phyloP scores from a whole-genome alignment of 805 yeast genomes.

The Torulaspora gathmanii region DNA sequence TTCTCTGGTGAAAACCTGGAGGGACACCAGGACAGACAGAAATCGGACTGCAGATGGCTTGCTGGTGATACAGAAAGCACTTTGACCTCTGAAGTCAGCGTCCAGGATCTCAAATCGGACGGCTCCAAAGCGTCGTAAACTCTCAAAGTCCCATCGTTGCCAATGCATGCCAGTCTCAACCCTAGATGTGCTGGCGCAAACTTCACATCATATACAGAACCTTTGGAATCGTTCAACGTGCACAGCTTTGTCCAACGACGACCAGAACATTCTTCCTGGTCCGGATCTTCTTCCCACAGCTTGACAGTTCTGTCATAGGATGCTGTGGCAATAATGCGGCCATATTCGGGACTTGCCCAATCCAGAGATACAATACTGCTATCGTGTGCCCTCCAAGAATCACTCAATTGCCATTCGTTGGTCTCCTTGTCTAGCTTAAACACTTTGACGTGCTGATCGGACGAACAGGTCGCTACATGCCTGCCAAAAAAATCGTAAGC shows the following conservation, averaged over 20 bases:
- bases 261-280: slow-evolving; percentile 71
- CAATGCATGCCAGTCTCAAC: slow-evolving; percentile 76
- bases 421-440: slow-evolving; percentile 67
- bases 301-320: slow-evolving; percentile 87
- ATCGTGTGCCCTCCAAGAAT: slow-evolving; percentile 95
- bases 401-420: slow-evolving; percentile 77
- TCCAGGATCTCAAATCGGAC: slow-evolving; percentile 80
- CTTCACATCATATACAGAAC: slow-evolving; percentile 83
- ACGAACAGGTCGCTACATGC: slow-evolving; percentile 88
- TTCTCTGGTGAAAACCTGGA: slow-evolving; percentile 77
- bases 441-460: slow-evolving; percentile 89
- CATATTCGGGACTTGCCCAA: slow-evolving; percentile 95
- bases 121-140: slow-evolving; percentile 89
- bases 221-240: slow-evolving; percentile 78
- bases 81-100: slow-evolving; percentile 63
- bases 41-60: slow-evolving; percentile 76
- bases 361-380: slow-evolving; percentile 73
- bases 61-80: slow-evolving; percentile 69
- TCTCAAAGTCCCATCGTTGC: slow-evolving; percentile 80
- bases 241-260: slow-evolving; percentile 75
- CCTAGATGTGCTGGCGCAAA: slow-evolving; percentile 87
- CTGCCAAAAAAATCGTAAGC: slow-evolving; percentile 91
- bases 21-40: slow-evolving; percentile 86
- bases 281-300: slow-evolving; percentile 86
- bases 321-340: slow-evolving; percentile 79